Conservation (phyloP, 805 yeast genomes). For the Cyberlindnera nakhonratchasimensis region DNA sequence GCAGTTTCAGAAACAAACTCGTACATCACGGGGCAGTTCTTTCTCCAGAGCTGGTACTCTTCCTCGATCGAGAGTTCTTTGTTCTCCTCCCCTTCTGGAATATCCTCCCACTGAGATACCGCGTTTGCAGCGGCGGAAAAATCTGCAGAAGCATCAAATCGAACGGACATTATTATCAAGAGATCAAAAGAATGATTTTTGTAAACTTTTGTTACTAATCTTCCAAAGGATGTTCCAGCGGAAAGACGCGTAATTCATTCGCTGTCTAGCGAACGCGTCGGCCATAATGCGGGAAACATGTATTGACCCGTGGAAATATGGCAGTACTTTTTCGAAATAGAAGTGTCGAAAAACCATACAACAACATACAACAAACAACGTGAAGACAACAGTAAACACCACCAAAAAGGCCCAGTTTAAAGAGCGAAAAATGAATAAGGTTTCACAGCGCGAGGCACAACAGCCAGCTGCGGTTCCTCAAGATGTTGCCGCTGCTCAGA, state of each 20-base stretch:
- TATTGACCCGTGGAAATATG: background rate
- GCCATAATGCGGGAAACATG: background rate
- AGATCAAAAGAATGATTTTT: no score
- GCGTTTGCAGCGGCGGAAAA: slow-evolving; percentile 10
- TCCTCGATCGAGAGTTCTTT: slow-evolving; percentile 35
- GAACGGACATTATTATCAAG: slow-evolving; percentile 10
- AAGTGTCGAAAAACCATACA: background rate
- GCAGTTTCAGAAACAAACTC: slow-evolving; percentile 80
- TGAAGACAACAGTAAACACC: background rate
- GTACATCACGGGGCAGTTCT: slow-evolving; percentile 78
- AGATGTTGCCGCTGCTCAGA: slow-evolving; percentile 13
- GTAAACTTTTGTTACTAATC: background rate
- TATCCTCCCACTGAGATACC: slow-evolving; percentile 1
- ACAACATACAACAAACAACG: background rate
- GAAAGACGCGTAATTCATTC: no score
- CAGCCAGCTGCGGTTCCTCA: slow-evolving; percentile 12
- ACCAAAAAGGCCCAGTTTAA: background rate
- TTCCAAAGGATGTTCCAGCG: no score
- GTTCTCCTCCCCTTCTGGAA: slow-evolving; percentile 19
- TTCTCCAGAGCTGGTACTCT: slow-evolving; percentile 77
- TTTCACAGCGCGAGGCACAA: slow-evolving; percentile 1
- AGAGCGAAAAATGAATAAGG: background rate
- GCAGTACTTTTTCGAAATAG: background rate
- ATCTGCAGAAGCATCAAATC: slow-evolving; percentile 9
- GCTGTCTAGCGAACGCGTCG: no score